Base-by-base conservation (phyloP, 306 rosid species). In the Rubus parviflorus region DNA sequence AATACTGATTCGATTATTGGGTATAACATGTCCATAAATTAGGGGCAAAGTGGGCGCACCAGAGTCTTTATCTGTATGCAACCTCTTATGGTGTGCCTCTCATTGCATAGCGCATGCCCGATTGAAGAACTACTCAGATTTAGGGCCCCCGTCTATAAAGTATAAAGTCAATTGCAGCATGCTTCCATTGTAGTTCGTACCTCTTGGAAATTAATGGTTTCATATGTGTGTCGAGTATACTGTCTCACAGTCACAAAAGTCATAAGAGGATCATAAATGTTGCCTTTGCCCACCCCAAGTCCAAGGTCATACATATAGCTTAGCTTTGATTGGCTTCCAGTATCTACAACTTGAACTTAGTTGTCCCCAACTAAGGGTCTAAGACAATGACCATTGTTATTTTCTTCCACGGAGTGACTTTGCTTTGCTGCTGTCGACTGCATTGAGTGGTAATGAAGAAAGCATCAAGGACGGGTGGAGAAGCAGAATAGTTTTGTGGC, bases 231-330 rank as follows among this genome's bases (percentile, higher is more conserved):
- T 30, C 2, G 35, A 30, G 1, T 30, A 25, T 25, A 30, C 35
- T 30, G 35, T 30, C 2, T 30, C 30, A 30, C 2, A 30, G 35
- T 30, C 68, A 30, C 68, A 35, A 19, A 35, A 62, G 13, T 35
- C 43, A 35, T 62, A 2, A 62, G 68, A 62, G n/a, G 68, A 62
- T 62, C 68, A 62, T 62, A n/a, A 35, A 62, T 62, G 43, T 62
- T 4, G 40, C 10, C 42, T 62, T 6, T 58, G 19, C 40, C 65
- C 40, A 58, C 40, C 15, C 65, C 65, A 23, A 58, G 37, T 4
- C 16, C 42, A 61, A 8, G 42, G n/a, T 30, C 42, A 61, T 58
- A 23, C 64, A 30, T 61, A 61, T 12, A 8, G 46, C 46, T 4
- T 42, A 8, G 37, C 10, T 51, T 2, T 30, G 66, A 61, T 25